Evolutionary conservation across 768 basidiomycete genomes (phyloP), one percentile per base, ranked within the genome.

Genomic region (Tephrocybe sp.): DNA sequence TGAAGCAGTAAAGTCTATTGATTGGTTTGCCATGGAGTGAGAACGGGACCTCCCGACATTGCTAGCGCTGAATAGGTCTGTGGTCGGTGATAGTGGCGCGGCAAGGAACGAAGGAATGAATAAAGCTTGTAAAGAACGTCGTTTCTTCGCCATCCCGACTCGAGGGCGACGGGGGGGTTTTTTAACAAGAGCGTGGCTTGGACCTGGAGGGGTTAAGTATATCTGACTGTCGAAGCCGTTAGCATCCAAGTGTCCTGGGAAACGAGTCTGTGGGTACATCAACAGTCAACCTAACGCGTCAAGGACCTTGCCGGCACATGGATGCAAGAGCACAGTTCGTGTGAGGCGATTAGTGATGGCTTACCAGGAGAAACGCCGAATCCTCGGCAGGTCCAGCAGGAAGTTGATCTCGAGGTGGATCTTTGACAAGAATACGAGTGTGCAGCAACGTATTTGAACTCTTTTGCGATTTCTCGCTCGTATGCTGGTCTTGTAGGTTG

Each of bases 91-190:
- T 27, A 61, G 46, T 34, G 67, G 60, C 45, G 56, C 61, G 46
- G 67, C 70, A 30, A 77, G 59, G 63, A 76, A 77, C 25, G 78
- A 66, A 52, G 77, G 74, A 38, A 75, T 67, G 57, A 79, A 64
- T 42, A 83, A 69, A 50, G 77, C 71, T 58, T 78, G 77, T 49
- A 82, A 62, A 4, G 80, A 82, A 41, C 74, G 74, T 44, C 77
- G 77, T 63, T 74, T 77, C 64, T 70, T 76, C 39, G 73, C 63
- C 72, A 77, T 75, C 54, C 52, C 68, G 61, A 46, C 42, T 31
- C 47, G 53, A 42, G 33, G 44, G 19, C 49, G 54, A 25, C 45
- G 51, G 42, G 47, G 27, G 40, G 42, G 40, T 16, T 52, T 44
- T 31, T 41, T 34, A 42, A 44, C 34, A 23, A 45, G 23, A 42